Evolutionary conservation across 805 yeast genomes (phyloP), one percentile per base, ranked within the genome.

Genomic region (Starmerella powellii): DNA sequence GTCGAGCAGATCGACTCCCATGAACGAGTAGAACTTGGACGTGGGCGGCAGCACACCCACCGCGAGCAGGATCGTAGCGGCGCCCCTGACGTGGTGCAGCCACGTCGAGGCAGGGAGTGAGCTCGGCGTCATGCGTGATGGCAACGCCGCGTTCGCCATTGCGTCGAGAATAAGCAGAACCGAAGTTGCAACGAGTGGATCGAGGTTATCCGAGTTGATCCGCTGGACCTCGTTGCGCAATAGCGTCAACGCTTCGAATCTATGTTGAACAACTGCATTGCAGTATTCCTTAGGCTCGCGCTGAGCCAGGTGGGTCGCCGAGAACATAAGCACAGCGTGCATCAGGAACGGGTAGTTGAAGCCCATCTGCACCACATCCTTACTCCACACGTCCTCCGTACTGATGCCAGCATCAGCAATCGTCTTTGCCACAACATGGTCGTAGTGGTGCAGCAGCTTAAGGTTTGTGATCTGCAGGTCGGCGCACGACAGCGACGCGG

Each of bases 41-140:
- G 70, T 67, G 35, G 75, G 78, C 35, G 78, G 78, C 38, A 86
- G 65, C 3, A 95, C 95, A 86, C 95, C 85, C n/a, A 87, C 95
- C 1, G 95, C 94, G 1, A 95, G 82, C 38, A 88, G 67, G 41
- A 88, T 88, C 0, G 96, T 87, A 5, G 95, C 95, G 0, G 96
- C 95, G 26, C 96, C 97, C 53, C 91, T 82, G 11, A 88, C 95
- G 56, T 88, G 96, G 66, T 84, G 91, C 43, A 88, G 78, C 97
- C 97, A 88, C 0, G 96, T 94, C 3, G 91, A 78, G 2, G 96
- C 87, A 1, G 95, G 94, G 44, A 86, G 61, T 2, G 86, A 78
- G 41, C 58, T 59, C 3, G 76, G 67, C 4, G 73, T 64, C 53
- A 57, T 57, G 17, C 55, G 51, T 8, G 56, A 49, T 34, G 74